Conservation (phyloP, 164 flowering plant species). For the Magnolia officinalis region DNA sequence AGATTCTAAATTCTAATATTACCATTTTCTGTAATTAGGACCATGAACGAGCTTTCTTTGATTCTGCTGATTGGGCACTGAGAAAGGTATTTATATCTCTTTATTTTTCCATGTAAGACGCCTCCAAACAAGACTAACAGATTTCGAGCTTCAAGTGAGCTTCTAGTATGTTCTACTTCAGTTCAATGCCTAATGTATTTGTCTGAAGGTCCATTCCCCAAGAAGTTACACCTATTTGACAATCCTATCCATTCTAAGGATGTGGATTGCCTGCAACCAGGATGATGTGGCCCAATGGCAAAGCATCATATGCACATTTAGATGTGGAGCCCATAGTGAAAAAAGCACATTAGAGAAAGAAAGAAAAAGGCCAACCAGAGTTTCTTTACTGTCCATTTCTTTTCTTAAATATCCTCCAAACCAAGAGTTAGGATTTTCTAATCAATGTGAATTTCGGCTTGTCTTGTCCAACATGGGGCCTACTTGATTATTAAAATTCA, state of each 20-base stretch:
- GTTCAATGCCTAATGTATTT: not conserved
- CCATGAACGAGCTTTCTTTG: slow-evolving; percentile 65
- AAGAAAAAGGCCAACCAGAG: not conserved
- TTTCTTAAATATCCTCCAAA: not conserved
- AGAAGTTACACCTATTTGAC: not conserved
- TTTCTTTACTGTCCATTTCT: not conserved
- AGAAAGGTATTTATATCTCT: slow-evolving; percentile 41
- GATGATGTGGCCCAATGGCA: no score
- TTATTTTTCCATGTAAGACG: not conserved
- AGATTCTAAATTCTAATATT: not conserved
- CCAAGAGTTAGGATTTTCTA: no score
- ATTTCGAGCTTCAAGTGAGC: not conserved
- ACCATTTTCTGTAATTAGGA: slow-evolving; percentile 30
- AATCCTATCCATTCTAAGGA: not conserved
- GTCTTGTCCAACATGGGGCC: not conserved
- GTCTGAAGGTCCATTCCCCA: not conserved
- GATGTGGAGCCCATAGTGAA: no score
- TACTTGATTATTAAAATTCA: not conserved
- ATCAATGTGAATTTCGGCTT: not conserved
- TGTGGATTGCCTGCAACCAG: no score
- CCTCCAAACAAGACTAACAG: not conserved
- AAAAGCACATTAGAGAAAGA: not conserved
- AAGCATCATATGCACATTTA: no score
- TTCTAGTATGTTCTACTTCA: not conserved
- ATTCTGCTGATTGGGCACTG: slow-evolving; percentile 77